A percentile compares a stretch with the other conserved stretches of the same genome.
Conservation (phyloP, 371 early-diverging fungal genomes). For the Apophysomyces elegans region DNA sequence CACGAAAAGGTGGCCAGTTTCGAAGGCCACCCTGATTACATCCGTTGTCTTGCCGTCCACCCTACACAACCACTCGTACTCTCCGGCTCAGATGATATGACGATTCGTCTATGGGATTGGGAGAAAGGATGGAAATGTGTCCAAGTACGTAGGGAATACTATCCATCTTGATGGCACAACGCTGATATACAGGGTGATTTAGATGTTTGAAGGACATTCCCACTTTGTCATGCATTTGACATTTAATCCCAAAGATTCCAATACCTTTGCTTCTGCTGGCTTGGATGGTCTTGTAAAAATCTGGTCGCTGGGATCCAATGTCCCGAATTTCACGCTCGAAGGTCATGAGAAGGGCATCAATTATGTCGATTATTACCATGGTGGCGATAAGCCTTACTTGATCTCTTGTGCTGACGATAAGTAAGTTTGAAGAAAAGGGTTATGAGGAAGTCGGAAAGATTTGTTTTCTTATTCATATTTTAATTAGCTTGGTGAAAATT, state of each 20-base stretch:
- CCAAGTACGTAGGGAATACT: conserved; percentile 56
- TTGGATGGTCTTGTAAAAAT: conserved; percentile 93
- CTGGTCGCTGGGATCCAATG: conserved; percentile 83
- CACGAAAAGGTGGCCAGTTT: conserved; percentile 95
- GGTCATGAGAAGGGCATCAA: conserved; percentile 97
- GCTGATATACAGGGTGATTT: background rate
- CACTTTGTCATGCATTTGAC: conserved; percentile 97
- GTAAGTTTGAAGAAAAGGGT: conserved; percentile 30
- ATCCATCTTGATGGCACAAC: background rate
- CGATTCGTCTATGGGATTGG: conserved; percentile 99
- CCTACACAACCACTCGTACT: conserved; percentile 93
- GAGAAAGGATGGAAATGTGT: conserved; percentile 97
- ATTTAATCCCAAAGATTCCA: conserved; percentile 96
- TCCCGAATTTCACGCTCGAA: conserved; percentile 92
- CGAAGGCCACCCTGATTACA: conserved; percentile 99
- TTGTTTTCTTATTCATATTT: conserved; percentile 9
- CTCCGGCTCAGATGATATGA: conserved; percentile 97
- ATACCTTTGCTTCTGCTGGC: conserved; percentile 95
- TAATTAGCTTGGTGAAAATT: conserved; percentile 78
- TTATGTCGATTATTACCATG: conserved; percentile 93
- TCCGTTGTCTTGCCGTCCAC: conserved; percentile 96
- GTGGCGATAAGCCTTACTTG: conserved; percentile 94
- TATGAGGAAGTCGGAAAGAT: conserved; percentile 36
- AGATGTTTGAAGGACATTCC: conserved; percentile 97
- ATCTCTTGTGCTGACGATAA: conserved; percentile 93